Percentiles rank a stretch among this genome's conserved stretches.
Evolutionary conservation across 1,139 yeast genomes (phyloP).

Genomic region (Zygosaccharomyces pseudobailii): DNA sequence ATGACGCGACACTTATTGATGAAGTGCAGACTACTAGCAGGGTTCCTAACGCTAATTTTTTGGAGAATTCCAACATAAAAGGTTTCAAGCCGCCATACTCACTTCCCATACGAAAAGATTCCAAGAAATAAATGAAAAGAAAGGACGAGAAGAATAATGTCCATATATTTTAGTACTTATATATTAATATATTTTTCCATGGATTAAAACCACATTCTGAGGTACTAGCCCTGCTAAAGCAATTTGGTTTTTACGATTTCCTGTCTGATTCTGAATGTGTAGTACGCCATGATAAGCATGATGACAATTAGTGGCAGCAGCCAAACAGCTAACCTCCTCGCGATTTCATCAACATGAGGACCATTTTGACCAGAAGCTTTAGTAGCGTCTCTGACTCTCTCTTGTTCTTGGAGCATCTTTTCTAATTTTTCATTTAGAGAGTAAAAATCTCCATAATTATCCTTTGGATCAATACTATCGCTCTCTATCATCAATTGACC

Average conservation of each 20-base stretch:
- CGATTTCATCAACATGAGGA: slow-evolving; percentile 34
- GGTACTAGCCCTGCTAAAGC: slow-evolving; percentile 18
- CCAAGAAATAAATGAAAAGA: not conserved
- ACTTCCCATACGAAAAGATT: slow-evolving; percentile 5
- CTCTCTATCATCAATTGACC: slow-evolving; percentile 12
- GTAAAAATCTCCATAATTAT: slow-evolving; percentile 32
- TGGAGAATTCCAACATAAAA: slow-evolving; percentile 41
- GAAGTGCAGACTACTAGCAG: slow-evolving; percentile 37
- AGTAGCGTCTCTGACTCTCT: slow-evolving; percentile 31
- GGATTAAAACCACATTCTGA: not conserved
- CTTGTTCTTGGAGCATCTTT: slow-evolving; percentile 33
- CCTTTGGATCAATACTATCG: slow-evolving; percentile 8
- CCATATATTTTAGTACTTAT: not conserved
- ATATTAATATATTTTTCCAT: not conserved
- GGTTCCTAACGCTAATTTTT: slow-evolving; percentile 43
- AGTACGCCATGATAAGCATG: slow-evolving; percentile 36
- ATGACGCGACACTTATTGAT: slow-evolving; percentile 35
- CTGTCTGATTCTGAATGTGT: slow-evolving; percentile 39
- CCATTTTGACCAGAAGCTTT: slow-evolving; percentile 20
- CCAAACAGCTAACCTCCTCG: slow-evolving; percentile 34
- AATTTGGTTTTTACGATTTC: slow-evolving; percentile 38
- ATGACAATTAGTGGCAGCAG: slow-evolving; percentile 35
- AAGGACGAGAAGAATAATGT: too few relatives aligned
- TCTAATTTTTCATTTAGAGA: slow-evolving; percentile 31
- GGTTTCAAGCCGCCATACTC: slow-evolving; percentile 42